Base-by-base conservation (phyloP, 2,329 filamentous ascomycete genomes). In the Pestalotiopsis sp. region DNA sequence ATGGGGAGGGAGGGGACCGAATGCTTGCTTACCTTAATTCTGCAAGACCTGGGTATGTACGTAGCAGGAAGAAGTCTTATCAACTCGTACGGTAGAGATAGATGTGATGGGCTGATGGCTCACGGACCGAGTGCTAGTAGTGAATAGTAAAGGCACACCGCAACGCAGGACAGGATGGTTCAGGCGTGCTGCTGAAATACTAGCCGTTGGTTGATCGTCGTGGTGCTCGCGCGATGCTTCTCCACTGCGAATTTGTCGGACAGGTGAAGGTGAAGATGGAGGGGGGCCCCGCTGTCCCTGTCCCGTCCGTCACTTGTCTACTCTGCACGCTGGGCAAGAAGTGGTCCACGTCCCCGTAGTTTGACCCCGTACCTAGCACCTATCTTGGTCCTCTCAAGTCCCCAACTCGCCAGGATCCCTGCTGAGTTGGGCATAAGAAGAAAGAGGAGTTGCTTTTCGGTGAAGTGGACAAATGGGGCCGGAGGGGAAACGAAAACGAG, bases 141-240 rank as follows among this genome's bases (percentile, higher is more conserved):
- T 52, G 20, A 20, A 17, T 4, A 52, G 45, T 20, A 52, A 52
- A 49, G 27, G 25, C 39, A 64, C 61, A 64, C 36, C 39, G 39
- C 61, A 49, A 64, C 38, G 25, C 38, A n/a, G 36, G 39, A 17
- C 27, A 36, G n/a, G 14, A 20, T 36, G 9, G 45, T 52, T 52
- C 45, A 52, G 45, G 45, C 39, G n/a, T 25, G 13, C 41, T 20
- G 23, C 41, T 45, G 61, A 52, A 52, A 66, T 57, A 52, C 17
- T n/a, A 49, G 41, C 41, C 67, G 52, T 36, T 65, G 56, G 52
- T 62, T 49, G 68, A 68, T 69, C 62, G 66, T 69, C 66, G 66
- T 66, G 31, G 38, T 58, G 58, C 56, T 45, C 36, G 61, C 39
- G 61, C 62, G 65, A 68, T 52, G 39, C 31, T 67, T 61, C 67